phyloP scores from a whole-genome alignment of 2,329 filamentous ascomycete species.

The Alternaria rosae region DNA sequence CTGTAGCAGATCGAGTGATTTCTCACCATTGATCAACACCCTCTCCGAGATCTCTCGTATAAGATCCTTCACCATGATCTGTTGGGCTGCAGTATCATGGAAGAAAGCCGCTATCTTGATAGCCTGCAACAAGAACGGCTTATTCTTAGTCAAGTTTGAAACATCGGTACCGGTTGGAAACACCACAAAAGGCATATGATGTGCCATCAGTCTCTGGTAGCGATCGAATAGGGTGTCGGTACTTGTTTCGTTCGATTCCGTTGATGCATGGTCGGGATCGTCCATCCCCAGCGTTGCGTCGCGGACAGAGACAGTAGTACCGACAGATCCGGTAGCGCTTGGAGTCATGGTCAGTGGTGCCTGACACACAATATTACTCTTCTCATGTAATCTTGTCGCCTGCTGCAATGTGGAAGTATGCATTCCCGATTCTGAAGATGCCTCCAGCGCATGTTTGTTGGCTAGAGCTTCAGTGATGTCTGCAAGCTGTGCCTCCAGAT shows the following conservation, averaged over 20 bases:
- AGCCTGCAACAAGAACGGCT: neutral
- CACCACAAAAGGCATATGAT: neutral
- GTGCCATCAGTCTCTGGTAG: neutral
- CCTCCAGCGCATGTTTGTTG: neutral
- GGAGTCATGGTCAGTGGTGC: neutral
- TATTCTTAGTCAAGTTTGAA: neutral
- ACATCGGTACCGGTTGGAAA: neutral
- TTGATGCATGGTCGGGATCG: neutral
- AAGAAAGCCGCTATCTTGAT: neutral
- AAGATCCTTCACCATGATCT: neutral
- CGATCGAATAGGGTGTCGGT: neutral
- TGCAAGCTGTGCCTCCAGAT: neutral
- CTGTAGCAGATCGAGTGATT: conserved; percentile 6
- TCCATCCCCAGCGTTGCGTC: neutral
- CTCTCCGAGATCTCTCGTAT: neutral
- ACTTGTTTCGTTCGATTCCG: neutral
- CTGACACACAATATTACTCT: neutral
- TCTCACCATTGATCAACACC: neutral
- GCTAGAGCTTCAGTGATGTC: neutral
- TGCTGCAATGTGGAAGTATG: neutral
- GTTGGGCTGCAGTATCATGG: neutral
- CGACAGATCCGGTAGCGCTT: neutral
- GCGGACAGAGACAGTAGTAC: fast-evolving
- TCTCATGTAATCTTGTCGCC: fast-evolving
- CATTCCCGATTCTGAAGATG: neutral